Base-by-base conservation (phyloP, 169 alveolate species). In the Cryptosporidium sp. region DNA sequence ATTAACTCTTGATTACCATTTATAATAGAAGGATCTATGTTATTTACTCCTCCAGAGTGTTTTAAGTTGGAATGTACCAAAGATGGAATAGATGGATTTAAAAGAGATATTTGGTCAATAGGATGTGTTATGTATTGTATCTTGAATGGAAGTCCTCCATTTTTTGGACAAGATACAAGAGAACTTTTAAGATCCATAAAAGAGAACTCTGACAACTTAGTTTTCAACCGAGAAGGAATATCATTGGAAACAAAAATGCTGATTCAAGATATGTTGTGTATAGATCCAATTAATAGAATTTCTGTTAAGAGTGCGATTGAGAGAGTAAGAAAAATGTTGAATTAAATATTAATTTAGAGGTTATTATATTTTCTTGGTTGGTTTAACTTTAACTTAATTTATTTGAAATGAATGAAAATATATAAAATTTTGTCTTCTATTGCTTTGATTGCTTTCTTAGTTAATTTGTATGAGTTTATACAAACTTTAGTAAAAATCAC, bases 1-100 rank as follows among this genome's bases (percentile, higher is more conserved):
- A 70, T 2, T 45, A 70, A 23, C 23, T 42, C 16, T 42, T 42
- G 48, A 23, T 39, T 70, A n/a, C 12, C 52, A n/a, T 10, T 21
- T 44, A 70, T 31, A 26, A 21, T 48, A 80, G 89, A 61, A 14
- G 89, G 89, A 16, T 62, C 89, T 10, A 44, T 16, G 51, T 26
- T 80, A 21, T 80, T 80, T 42, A 62, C 75, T 61, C 89, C 89
- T 45, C 89, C 89, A 21, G 89, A 80, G 35, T 80, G 89, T 51
- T 80, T 80, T 80, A 80, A 33, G 48, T 65, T 80, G 26, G 75
- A 80, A 16, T 80, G 89, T 69, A 37, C 75, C 8, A 65, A 39
- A 31, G 51, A 58, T n/a, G 86, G 89, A 61, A 80, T 80, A 12
- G 68, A 65, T 60, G 89, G 80, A 10, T 56, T 23, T 65, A 80